A percentile compares a stretch with the other conserved stretches of the same genome.
Evolutionary conservation across 306 rosid species (phyloP).

Genomic region (Luffa acutangula): DNA sequence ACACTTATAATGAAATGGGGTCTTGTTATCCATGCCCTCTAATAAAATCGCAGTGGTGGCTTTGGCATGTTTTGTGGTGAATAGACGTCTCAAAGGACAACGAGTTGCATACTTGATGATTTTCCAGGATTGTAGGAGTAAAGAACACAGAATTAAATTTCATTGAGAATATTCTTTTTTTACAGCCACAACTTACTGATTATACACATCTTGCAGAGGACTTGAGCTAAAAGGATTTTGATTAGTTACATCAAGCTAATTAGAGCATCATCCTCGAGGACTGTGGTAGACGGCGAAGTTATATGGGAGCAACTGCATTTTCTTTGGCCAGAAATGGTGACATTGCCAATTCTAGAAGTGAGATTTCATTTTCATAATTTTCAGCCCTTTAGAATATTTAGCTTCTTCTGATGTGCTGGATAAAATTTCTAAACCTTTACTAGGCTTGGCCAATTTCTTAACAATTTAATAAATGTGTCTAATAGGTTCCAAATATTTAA

Average conservation of each 20-base stretch:
- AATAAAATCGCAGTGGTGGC: not conserved
- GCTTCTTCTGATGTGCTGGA: not conserved
- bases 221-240: not conserved
- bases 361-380: not conserved
- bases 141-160: not conserved
- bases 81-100: not conserved
- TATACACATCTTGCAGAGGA: not conserved
- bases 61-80: not conserved
- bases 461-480: no score
- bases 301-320: not conserved
- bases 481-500: no score
- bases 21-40: not conserved
- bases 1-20: not conserved
- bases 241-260: not conserved
- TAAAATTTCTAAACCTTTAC: not conserved
- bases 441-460: not conserved
- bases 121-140: not conserved
- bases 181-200: not conserved
- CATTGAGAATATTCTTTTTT: not conserved
- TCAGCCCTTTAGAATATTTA: not conserved
- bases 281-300: not conserved
- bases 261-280: not conserved
- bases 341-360: not conserved
- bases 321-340: not conserved
- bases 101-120: not conserved